Conservation (phyloP, 2,329 filamentous ascomycete species). For the Coniochaeta sp. region DNA sequence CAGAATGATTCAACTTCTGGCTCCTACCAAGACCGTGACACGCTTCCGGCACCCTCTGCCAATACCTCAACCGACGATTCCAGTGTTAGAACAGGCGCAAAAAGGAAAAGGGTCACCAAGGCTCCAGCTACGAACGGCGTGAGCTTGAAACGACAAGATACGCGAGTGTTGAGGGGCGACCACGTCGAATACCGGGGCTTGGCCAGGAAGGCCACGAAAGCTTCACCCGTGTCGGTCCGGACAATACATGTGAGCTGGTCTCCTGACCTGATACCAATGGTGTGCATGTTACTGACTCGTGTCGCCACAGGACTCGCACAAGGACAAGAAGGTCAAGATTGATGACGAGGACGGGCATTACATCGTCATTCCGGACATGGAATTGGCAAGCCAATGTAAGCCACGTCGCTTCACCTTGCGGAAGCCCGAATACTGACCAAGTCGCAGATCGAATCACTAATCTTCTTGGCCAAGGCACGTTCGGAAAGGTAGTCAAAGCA, state of each 20-base stretch:
- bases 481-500: constrained; percentile 95
- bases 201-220: constrained; percentile 82
- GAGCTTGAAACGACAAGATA: constrained; percentile 60
- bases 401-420: constrained; percentile 13
- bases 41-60: constrained; percentile 38
- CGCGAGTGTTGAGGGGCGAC: constrained; percentile 55
- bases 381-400: constrained; percentile 85
- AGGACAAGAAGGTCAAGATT: constrained; percentile 59
- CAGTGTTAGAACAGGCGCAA: constrained; percentile 56
- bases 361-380: constrained; percentile 80
- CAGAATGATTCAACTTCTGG: neutral
- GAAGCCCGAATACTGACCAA: neutral
- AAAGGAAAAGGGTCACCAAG: constrained; percentile 76
- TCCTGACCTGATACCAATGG: neutral
- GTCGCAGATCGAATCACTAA: constrained; percentile 74
- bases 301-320: constrained; percentile 26
- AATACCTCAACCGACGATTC: constrained; percentile 49
- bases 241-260: constrained; percentile 21
- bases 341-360: constrained; percentile 98
- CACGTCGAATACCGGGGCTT: constrained; percentile 79
- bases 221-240: constrained; percentile 64
- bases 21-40: neutral
- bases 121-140: constrained; percentile 77
- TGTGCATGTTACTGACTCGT: neutral
- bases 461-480: constrained; percentile 91